Evolutionary conservation across 2,329 filamentous ascomycete genomes (phyloP).

Genomic region (Gliomastix tumulicola): DNA sequence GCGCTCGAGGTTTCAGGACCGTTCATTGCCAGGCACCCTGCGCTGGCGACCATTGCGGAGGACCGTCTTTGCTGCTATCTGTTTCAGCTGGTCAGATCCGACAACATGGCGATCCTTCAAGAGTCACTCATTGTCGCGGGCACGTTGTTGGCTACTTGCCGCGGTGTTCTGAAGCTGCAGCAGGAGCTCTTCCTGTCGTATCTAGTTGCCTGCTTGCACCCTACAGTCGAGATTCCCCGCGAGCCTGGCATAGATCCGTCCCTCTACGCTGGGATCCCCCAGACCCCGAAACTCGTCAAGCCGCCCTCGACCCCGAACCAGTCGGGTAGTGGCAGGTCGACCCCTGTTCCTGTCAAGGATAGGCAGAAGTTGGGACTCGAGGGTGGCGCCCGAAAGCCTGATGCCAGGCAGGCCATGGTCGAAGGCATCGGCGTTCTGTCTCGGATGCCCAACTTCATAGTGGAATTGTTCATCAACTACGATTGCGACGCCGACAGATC

Average conservation of each 20-base stretch:
- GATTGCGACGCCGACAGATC: conserved; percentile 89
- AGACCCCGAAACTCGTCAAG: conserved; percentile 81
- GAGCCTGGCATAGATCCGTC: conserved; percentile 86
- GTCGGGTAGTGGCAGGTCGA: conserved; percentile 71
- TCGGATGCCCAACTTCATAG: conserved; percentile 89
- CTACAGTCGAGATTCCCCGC: conserved; percentile 85
- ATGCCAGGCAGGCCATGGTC: conserved; percentile 96
- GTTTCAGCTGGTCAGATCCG: conserved; percentile 92
- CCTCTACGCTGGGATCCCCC: conserved; percentile 88
- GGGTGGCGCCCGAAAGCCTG: conserved; percentile 84
- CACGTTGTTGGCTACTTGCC: conserved; percentile 84
- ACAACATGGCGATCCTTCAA: conserved; percentile 91
- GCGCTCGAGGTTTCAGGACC: conserved; percentile 93
- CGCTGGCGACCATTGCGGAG: conserved; percentile 78
- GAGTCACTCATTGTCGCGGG: conserved; percentile 89
- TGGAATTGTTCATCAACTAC: conserved; percentile 95
- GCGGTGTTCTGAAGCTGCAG: conserved; percentile 85
- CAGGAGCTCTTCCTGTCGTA: conserved; percentile 96
- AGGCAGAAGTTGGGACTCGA: conserved; percentile 88
- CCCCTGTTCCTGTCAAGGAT: conserved; percentile 87
- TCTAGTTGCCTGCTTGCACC: conserved; percentile 86
- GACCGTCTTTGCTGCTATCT: conserved; percentile 90
- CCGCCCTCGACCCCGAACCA: conserved; percentile 54
- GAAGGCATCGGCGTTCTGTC: conserved; percentile 90
- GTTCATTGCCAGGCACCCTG: conserved; percentile 88